Evolutionary conservation across 2,329 filamentous ascomycete genomes (phyloP).

Genomic region (Penicillium nordicum): DNA sequence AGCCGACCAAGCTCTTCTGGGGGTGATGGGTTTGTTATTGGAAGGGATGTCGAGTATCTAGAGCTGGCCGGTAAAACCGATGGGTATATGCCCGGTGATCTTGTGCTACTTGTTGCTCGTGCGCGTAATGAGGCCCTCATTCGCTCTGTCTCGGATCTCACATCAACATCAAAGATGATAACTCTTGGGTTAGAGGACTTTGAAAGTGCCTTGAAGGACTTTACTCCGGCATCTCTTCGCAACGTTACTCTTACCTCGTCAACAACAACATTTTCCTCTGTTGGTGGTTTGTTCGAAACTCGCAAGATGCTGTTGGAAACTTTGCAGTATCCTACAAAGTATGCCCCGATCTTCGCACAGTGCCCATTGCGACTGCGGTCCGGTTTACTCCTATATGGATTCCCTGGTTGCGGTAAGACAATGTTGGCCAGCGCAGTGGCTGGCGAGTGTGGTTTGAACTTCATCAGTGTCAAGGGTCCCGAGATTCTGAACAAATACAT

Average conservation of each 20-base stretch:
- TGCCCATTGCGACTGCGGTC: constrained; percentile 93
- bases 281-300: constrained; percentile 82
- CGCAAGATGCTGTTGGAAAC: constrained; percentile 91
- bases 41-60: constrained; percentile 78
- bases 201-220: constrained; percentile 77
- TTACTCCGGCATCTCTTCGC: constrained; percentile 89
- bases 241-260: constrained; percentile 93
- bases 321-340: constrained; percentile 93
- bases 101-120: constrained; percentile 78
- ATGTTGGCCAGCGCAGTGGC: constrained; percentile 94
- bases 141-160: constrained; percentile 63
- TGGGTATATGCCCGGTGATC: constrained; percentile 95
- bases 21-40: constrained; percentile 66
- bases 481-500: constrained; percentile 99
- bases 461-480: constrained; percentile 96
- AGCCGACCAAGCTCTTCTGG: constrained; percentile 48
- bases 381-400: constrained; percentile 88
- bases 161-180: constrained; percentile 54
- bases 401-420: constrained; percentile 94
- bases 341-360: constrained; percentile 94
- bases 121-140: constrained; percentile 92
- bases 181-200: constrained; percentile 74
- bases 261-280: constrained; percentile 86
- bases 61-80: constrained; percentile 92
- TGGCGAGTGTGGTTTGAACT: constrained; percentile 94